Base-by-base conservation (phyloP, 129 eudicot genomes). In the Ambrosia artemisiifolia region DNA sequence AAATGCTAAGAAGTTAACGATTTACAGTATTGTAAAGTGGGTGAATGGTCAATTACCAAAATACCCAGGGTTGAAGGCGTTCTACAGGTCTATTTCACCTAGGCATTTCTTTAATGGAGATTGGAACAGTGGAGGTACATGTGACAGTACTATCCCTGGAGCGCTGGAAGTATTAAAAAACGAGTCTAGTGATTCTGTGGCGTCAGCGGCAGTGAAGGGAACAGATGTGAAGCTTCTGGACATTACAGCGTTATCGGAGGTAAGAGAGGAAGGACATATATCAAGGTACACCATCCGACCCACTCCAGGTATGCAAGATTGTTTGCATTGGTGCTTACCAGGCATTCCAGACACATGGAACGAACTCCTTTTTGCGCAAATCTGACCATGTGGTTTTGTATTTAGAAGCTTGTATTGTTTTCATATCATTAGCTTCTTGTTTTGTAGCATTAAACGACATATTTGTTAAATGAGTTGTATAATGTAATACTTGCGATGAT, bases 81-180 rank as follows among this genome's bases (percentile, higher is more conserved):
- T 93, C 49, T 85, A 75, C 65, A 82, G 98, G 68, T 59, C 98
- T 9, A 85, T 93, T 70, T 89, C 98, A 32, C 98, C 98, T 0
- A 77, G 98, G 70, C 98, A 93, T 78, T 93, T 93, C 84, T 93
- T 93, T 68, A 85, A 93, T 53, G 98, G 98, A 75, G 98, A 93
- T 66, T 93, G 98, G 98, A 85, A 93, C 53, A 93, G 87, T 30
- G 98, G 98, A 6, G 98, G 98, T 48, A 89, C 95, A 18, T 93
- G 98, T 75, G 96, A 93, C 79, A 87, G 86, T 36, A 85, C 92
- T 16, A 80, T 85, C 70, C 96, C 84, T 28, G 89, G 74, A 8
- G 84, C 86, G 19, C 60, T 82, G 63, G 92, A 93, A 74, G 95
- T 87, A 38, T 2, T 69, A 17, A 53, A 79, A 69, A 91, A 90